phyloP scores from a whole-genome alignment of 2,329 filamentous ascomycete genomes.

The Magnaporthiopsis poae region DNA sequence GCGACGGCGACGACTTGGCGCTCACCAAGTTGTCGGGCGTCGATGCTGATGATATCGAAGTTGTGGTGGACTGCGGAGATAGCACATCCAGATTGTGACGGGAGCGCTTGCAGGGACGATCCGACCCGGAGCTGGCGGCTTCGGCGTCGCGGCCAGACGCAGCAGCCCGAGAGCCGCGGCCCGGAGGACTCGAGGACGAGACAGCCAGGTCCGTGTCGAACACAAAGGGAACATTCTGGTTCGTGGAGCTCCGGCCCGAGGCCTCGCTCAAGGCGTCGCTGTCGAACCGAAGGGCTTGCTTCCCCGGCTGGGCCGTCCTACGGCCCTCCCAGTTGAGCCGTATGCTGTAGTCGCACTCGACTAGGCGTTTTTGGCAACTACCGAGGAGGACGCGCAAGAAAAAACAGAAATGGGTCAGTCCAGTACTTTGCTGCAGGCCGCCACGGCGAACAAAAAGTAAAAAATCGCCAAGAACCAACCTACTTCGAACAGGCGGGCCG shows the following conservation, averaged over 20 bases:
- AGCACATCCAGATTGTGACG: not conserved
- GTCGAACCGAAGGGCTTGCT: conserved; percentile 20
- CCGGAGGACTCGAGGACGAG: not conserved
- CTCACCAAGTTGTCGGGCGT: not conserved
- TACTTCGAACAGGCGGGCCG: not conserved
- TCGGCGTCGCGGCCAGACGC: not conserved
- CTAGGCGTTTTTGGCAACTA: conserved; percentile 58
- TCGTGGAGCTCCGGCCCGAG: not conserved
- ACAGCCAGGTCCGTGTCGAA: not conserved
- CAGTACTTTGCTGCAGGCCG: not conserved
- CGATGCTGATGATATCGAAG: not conserved
- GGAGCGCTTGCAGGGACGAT: not conserved
- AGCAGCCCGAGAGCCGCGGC: not conserved
- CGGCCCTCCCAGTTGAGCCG: conserved; percentile 72
- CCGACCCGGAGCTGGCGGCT: not conserved
- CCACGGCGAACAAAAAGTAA: not conserved
- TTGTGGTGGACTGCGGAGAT: not conserved
- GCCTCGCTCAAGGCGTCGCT: not conserved
- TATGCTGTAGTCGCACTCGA: conserved; percentile 71
- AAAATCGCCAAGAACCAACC: not conserved
- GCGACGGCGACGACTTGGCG: not conserved
- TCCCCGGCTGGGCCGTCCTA: conserved; percentile 45
- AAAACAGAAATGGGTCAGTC: not conserved
- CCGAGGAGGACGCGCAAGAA: not conserved
- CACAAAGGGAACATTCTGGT: not conserved